Percentiles rank a stretch among this genome's conserved stretches.
phyloP scores from a whole-genome alignment of 306 rosid genomes.

The Casuarina glauca region DNA sequence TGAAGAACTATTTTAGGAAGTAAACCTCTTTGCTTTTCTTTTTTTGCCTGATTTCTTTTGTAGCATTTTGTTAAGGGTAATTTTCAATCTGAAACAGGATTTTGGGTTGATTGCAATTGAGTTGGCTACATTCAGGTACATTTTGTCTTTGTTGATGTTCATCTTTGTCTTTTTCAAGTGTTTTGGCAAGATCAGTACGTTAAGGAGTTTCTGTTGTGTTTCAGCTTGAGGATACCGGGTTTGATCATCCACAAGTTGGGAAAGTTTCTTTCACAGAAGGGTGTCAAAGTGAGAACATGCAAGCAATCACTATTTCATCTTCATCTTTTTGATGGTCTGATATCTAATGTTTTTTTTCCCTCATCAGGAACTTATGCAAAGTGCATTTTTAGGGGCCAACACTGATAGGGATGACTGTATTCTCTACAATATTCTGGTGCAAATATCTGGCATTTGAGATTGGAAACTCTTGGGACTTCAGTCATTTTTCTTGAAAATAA shows the following conservation, averaged over 20 bases:
- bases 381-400: constrained; percentile 92
- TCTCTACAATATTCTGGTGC: constrained; percentile 79
- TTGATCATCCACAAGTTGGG: constrained; percentile 76
- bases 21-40: background rate
- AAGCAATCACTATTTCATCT: background rate
- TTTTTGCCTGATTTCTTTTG: constrained; percentile 8
- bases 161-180: background rate
- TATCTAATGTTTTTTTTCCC: constrained; percentile 9
- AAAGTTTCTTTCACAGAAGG: constrained; percentile 90
- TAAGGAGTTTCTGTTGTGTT: constrained; percentile 25
- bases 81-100: constrained; percentile 52
- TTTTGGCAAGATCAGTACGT: constrained; percentile 4
- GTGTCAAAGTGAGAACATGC: constrained; percentile 68
- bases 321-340: background rate
- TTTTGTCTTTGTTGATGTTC: constrained; percentile 34
- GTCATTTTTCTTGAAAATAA: background rate
- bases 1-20: constrained; percentile 77
- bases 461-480: constrained; percentile 6
- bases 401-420: constrained; percentile 91
- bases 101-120: constrained; percentile 79
- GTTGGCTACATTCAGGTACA: constrained; percentile 67
- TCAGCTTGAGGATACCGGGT: constrained; percentile 95
- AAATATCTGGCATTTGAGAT: constrained; percentile 60
- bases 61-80: constrained; percentile 21
- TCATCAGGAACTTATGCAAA: constrained; percentile 91